Evolutionary conservation across 805 yeast species (phyloP).

Genomic region (Ogataea neopini): DNA sequence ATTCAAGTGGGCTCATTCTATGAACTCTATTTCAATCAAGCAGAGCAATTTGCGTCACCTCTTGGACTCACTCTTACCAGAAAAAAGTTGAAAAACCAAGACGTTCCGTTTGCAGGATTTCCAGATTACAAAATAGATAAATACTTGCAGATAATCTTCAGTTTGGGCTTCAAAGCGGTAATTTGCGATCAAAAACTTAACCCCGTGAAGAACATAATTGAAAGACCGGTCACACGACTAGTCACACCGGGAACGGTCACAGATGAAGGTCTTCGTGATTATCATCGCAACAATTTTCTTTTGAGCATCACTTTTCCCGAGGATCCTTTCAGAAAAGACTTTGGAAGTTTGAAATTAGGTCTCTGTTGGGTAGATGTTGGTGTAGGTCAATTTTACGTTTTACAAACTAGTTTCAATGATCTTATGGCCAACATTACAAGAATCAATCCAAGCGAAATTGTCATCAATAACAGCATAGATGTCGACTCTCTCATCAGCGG

Average conservation of each 20-base stretch:
- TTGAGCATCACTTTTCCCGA: conserved; percentile 65
- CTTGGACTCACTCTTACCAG: conserved; percentile 72
- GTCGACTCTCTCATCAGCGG: conserved; percentile 44
- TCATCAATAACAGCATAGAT: conserved; percentile 52
- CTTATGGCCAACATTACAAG: conserved; percentile 73
- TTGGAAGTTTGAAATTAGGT: conserved; percentile 52
- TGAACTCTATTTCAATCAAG: conserved; percentile 88
- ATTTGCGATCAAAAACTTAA: conserved; percentile 66
- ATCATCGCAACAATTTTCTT: conserved; percentile 68
- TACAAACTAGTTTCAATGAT: conserved; percentile 58
- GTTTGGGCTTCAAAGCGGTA: conserved; percentile 70
- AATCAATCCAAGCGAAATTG: conserved; percentile 77
- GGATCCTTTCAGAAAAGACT: conserved; percentile 38
- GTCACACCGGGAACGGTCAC: conserved; percentile 92
- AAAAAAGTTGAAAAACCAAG: conserved; percentile 44
- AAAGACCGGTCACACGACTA: conserved; percentile 73
- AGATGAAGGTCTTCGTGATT: conserved; percentile 81
- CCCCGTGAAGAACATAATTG: conserved; percentile 39
- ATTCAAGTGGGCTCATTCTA: conserved; percentile 88
- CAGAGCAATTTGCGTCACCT: conserved; percentile 66
- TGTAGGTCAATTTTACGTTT: conserved; percentile 75
- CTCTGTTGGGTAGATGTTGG: conserved; percentile 88
- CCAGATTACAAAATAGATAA: conserved; percentile 72
- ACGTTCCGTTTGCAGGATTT: conserved; percentile 88
- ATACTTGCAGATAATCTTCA: conserved; percentile 72